Evolutionary conservation across 345 rosid genomes (phyloP).

Genomic region (Viola odorata): DNA sequence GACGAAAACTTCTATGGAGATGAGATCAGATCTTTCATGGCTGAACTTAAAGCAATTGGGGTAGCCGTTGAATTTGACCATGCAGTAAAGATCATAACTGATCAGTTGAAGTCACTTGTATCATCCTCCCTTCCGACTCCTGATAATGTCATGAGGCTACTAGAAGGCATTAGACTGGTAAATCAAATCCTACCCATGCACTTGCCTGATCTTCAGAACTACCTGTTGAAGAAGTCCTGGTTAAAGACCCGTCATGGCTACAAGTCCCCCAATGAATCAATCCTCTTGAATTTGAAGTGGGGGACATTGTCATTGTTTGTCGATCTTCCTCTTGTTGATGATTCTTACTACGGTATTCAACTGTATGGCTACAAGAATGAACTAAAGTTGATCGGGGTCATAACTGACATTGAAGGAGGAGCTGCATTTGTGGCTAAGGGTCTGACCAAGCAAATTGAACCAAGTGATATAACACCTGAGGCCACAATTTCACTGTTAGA

Average conservation of each 20-base stretch:
- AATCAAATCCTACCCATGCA: background rate
- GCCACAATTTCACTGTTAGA: background rate
- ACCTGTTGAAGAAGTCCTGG: conserved; percentile 1
- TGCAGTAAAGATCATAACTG: background rate
- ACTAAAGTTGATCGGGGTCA: conserved; percentile 1
- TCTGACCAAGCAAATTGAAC: background rate
- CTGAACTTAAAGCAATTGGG: conserved; percentile 7
- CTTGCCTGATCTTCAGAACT: background rate
- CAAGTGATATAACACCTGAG: background rate
- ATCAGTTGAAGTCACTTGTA: background rate
- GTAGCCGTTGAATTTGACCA: conserved; percentile 3
- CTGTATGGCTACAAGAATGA: background rate
- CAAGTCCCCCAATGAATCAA: conserved; percentile 1
- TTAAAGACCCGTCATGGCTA: conserved; percentile 7
- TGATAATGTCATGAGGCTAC: background rate
- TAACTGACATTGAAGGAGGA: background rate
- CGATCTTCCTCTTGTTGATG: conserved; percentile 12
- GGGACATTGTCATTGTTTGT: background rate
- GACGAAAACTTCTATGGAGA: conserved; percentile 6
- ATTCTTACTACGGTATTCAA: background rate
- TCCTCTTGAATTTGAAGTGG: conserved; percentile 7
- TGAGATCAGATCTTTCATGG: background rate
- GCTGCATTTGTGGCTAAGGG: conserved; percentile 8
- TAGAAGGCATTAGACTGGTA: background rate
- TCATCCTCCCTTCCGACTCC: background rate